phyloP scores from a whole-genome alignment of 2,329 filamentous ascomycete genomes.

The Plectosphaerella cucumerina region DNA sequence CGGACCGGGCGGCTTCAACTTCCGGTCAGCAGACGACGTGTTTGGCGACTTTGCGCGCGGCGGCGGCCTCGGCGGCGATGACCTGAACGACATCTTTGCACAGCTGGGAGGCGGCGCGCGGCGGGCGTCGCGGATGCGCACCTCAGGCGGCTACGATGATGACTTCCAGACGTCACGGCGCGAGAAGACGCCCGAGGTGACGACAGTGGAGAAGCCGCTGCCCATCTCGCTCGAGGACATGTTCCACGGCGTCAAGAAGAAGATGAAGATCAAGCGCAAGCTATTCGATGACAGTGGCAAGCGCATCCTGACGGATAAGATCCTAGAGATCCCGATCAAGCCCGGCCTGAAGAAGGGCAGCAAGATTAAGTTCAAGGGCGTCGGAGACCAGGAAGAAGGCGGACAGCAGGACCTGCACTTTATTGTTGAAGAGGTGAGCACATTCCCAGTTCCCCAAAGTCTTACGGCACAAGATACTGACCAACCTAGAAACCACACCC shows the following conservation, averaged over 20 bases:
- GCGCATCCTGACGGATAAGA: constrained; percentile 80
- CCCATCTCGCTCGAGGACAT: constrained; percentile 83
- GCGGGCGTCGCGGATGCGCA: constrained; percentile 37
- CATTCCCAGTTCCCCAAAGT: neutral
- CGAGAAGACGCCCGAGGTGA: constrained; percentile 74
- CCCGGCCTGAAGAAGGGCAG: constrained; percentile 92
- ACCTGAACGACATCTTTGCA: constrained; percentile 52
- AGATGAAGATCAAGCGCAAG: constrained; percentile 98
- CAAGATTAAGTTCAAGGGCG: constrained; percentile 96
- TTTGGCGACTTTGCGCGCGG: constrained; percentile 79
- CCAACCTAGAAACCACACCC: constrained; percentile 74
- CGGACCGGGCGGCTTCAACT: constrained; percentile 62
- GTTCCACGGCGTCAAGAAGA: constrained; percentile 84
- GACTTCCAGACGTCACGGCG: constrained; percentile 19
- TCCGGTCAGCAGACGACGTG: constrained; percentile 78
- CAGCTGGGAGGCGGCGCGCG: constrained; percentile 35
- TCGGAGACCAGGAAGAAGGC: constrained; percentile 97
- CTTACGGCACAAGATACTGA: constrained; percentile 29
- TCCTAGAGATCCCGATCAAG: constrained; percentile 93
- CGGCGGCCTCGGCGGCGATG: constrained; percentile 32
- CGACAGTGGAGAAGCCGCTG: constrained; percentile 82
- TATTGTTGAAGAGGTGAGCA: constrained; percentile 82
- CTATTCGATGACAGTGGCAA: constrained; percentile 84
- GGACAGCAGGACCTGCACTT: constrained; percentile 95
- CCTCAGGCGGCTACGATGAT: constrained; percentile 29